Evolutionary conservation across 371 early-diverging fungal genomes (phyloP), one percentile per base, ranked within the genome.

Genomic region (Lichtheimia hyalospora): DNA sequence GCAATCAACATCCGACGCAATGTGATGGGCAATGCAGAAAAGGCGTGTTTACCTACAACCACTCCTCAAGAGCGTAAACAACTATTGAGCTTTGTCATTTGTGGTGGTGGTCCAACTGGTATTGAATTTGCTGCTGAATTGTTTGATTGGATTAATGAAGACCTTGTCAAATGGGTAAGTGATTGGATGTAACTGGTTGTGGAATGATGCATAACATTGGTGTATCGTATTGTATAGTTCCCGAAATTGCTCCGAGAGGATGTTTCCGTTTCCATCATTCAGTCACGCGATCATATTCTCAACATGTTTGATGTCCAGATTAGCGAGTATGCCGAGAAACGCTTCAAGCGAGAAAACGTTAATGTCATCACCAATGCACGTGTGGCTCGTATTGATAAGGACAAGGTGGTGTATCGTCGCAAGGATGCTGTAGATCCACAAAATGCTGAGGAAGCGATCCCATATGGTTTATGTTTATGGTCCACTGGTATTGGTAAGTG

Each of bases 381-480:
- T 4, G 92, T 96, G 5, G 67, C 72, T 39, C 73, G 76, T 52
- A 85, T 96, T 25, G 68, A 80, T 56, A 51, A 57, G 0, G 63
- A 68, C 53, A 60, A 60, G 3, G 77, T 74, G 6, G 81, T 82
- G 0, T 61, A 70, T 21, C 40, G 61, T 28, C 43, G 23, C 3
- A 72, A 81, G 52, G 46, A 67, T 6, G 55, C 15, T 6, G 42
- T 14, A 1, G 69, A 61, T 41, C 25, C 59, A 4, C 34, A 34
- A 34, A 0, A 34, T 34, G 34, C 34, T 8, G 34, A 34, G 10
- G 34, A 34, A 18, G 74, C 75, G 44, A 63, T 87, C 0, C 86
- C 90, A 16, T 88, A 81, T 62, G 92, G 93, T 2, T 68, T 93
- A 41, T 84, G 90, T 58, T 73, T 95, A 41, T 95, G 96, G 96